These are phyloP conservation scores for Podaxis mareebaensis DNA, from an alignment of 768 basidiomycete genomes.

Conservation along the genomic window DNA sequence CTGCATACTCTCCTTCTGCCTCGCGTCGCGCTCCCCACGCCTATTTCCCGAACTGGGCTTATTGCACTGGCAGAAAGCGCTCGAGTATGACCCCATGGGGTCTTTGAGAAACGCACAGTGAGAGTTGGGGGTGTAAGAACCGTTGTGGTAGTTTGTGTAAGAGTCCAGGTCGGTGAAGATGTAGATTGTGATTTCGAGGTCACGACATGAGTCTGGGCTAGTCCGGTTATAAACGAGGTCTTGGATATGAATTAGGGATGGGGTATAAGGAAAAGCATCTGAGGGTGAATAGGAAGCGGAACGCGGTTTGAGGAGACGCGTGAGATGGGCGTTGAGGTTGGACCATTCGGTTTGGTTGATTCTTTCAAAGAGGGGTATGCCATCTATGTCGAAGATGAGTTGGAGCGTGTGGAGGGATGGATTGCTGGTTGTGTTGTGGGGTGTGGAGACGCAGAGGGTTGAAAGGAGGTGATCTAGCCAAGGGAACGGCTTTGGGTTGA, in stretches of 20 bases:
- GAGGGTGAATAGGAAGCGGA: background rate
- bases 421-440: background rate
- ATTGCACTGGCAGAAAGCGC: background rate
- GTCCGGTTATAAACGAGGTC: background rate
- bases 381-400: slow-evolving; percentile 11
- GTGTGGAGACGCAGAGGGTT: background rate
- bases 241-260: background rate
- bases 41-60: background rate
- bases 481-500: slow-evolving; percentile 11
- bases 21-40: too few relatives aligned
- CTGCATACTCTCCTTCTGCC: background rate
- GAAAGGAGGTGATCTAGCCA: slow-evolving; percentile 14
- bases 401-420: slow-evolving; percentile 10
- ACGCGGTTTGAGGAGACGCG: slow-evolving; percentile 2
- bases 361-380: slow-evolving; percentile 5
- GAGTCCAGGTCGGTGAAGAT: slow-evolving; percentile 9
- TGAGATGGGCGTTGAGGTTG: slow-evolving; percentile 6
- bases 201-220: background rate
- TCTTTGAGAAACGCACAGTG: slow-evolving; percentile 2
- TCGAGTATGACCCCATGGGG: background rate
- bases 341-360: slow-evolving; percentile 11
- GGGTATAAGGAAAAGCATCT: background rate
- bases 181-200: slow-evolving; percentile 11
- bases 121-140: background rate
- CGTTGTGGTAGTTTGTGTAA: background rate